These are phyloP conservation scores for Aurantiochytrium sp. DNA, from an alignment of 108 stramenopile genomes.

Conservation along the genomic window DNA sequence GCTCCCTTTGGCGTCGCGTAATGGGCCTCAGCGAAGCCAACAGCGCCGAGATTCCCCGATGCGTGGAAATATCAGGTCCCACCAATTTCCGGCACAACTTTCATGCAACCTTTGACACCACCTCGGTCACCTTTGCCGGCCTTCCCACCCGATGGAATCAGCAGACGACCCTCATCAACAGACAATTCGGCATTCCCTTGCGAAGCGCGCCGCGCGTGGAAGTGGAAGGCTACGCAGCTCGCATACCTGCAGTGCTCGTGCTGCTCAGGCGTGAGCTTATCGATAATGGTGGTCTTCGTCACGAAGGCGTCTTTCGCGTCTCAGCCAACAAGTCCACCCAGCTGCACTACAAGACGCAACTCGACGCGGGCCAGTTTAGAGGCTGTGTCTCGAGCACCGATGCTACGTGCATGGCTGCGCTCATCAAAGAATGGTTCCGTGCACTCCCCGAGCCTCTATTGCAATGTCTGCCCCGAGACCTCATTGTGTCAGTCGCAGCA, in stretches of 20 bases:
- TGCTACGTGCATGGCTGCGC: neutral
- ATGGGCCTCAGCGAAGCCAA: too few species aligned
- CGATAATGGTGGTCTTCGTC: neutral
- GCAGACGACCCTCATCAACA: neutral
- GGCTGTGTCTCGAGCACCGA: neutral
- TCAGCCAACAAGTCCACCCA: neutral
- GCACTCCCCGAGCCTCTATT: neutral
- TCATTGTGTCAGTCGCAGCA: neutral
- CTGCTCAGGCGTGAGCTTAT: neutral
- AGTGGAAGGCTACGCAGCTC: neutral
- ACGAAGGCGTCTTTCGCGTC: neutral
- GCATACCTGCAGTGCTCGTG: neutral
- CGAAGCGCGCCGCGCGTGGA: neutral
- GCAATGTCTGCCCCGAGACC: neutral
- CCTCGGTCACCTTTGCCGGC: neutral
- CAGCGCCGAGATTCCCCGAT: neutral
- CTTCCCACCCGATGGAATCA: neutral
- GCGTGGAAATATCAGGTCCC: neutral
- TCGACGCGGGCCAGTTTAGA: neutral
- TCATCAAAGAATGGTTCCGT: conserved; percentile 16
- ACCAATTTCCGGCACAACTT: neutral
- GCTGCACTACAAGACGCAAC: neutral
- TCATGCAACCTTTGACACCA: conserved; percentile 3
- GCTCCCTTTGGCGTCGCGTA: too few species aligned
- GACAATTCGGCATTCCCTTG: neutral